phyloP scores from a whole-genome alignment of 2,329 filamentous ascomycete species.

The Aphanocladium album region DNA sequence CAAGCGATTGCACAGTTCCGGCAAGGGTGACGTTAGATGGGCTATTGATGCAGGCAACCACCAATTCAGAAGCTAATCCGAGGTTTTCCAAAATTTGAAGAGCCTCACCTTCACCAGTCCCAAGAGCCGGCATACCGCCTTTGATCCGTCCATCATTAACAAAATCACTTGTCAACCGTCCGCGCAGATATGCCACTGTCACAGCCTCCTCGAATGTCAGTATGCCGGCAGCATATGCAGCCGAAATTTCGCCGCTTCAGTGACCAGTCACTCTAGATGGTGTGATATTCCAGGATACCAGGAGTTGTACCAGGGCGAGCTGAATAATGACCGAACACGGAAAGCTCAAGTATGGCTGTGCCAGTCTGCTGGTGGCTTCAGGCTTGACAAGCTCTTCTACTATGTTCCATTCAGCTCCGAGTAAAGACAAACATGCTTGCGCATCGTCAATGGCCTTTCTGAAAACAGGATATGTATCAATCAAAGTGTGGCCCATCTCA shows the following conservation, averaged over 20 bases:
- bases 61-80: no score
- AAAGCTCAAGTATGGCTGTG: not conserved
- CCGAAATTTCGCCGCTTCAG: not conserved
- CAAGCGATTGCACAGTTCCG: not conserved
- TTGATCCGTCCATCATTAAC: not conserved
- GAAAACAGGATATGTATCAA: slow-evolving; percentile 18
- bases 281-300: not conserved
- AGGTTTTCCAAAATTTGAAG: not conserved
- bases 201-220: not conserved
- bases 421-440: slow-evolving; percentile 10
- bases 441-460: slow-evolving; percentile 8
- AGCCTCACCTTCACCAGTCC: not conserved
- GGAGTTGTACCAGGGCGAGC: not conserved
- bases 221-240: not conserved
- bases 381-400: not conserved
- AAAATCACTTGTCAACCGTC: not conserved
- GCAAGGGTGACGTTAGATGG: not conserved
- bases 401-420: not conserved
- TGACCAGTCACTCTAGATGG: not conserved
- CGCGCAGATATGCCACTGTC: not conserved
- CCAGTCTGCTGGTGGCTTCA: not conserved
- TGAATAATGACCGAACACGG: not conserved
- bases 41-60: not conserved
- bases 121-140: not conserved
- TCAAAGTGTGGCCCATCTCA: slow-evolving; percentile 16